Conservation (phyloP, 371 early-diverging fungal genomes). For the Gilbertella persicaria region DNA sequence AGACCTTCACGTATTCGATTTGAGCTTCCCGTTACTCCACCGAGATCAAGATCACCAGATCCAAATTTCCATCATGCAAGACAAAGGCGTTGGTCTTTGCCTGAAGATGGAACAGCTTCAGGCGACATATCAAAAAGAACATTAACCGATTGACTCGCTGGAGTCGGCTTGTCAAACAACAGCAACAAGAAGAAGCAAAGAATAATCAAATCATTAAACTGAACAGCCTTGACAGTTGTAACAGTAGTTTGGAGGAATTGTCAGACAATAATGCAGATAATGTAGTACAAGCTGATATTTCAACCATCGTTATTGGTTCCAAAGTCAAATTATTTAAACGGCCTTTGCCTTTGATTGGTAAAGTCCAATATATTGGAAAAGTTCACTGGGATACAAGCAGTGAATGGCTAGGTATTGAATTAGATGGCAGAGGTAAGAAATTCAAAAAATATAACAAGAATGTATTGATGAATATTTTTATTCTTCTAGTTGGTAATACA, state of each 20-base stretch:
- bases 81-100: conserved; percentile 25
- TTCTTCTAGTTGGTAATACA: conserved; percentile 41
- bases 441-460: neutral
- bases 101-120: conserved; percentile 9
- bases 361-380: conserved; percentile 40
- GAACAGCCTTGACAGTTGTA: neutral
- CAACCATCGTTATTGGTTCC: conserved; percentile 18
- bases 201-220: neutral
- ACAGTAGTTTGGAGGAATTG: conserved; percentile 1
- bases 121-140: conserved; percentile 2
- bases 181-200: conserved; percentile 13
- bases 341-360: conserved; percentile 36
- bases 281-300: neutral
- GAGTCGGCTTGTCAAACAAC: conserved; percentile 10
- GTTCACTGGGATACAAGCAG: conserved; percentile 26
- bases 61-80: neutral
- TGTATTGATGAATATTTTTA: neutral
- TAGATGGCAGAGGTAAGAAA: conserved; percentile 40
- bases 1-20: conserved; percentile 25
- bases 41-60: conserved; percentile 17
- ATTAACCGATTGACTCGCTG: conserved; percentile 4
- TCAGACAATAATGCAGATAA: neutral
- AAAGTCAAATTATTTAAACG: conserved; percentile 35
- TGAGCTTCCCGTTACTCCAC: conserved; percentile 32
- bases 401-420: conserved; percentile 47